Evolutionary conservation across 306 rosid species (phyloP).

Genomic region (Vigna trinervia): DNA sequence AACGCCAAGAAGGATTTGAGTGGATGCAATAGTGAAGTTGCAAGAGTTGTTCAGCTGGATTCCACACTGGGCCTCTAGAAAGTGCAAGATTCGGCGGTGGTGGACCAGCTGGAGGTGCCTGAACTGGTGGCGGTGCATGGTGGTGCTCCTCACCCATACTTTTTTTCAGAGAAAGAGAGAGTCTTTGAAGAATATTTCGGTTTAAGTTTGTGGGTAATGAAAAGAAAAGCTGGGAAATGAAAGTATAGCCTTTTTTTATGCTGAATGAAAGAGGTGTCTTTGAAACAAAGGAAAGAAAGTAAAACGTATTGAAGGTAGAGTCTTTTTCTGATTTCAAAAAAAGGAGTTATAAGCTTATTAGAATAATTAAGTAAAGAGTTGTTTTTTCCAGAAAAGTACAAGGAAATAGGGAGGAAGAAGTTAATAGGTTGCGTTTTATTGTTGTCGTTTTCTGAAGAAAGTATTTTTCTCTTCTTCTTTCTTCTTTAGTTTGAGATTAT

Average conservation of each 20-base stretch:
- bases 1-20: constrained; percentile 98
- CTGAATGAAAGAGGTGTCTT: not conserved
- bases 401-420: constrained; percentile 12
- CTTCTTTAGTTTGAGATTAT: not conserved
- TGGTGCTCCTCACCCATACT: constrained; percentile 67
- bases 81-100: constrained; percentile 59
- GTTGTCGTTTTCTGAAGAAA: constrained; percentile 1
- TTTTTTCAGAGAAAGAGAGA: not conserved
- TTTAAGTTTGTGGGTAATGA: not conserved
- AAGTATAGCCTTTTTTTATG: not conserved
- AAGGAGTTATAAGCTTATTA: not conserved
- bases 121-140: constrained; percentile 57
- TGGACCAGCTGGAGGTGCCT: constrained; percentile 46
- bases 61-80: constrained; percentile 75
- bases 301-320: not conserved
- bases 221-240: not conserved
- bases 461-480: not conserved
- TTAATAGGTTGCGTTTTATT: not conserved
- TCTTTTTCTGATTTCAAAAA: not conserved
- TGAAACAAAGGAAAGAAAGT: not conserved
- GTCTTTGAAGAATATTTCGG: not conserved
- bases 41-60: constrained; percentile 81
- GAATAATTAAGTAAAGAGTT: not conserved
- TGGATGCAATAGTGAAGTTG: constrained; percentile 95
- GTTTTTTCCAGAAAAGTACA: constrained; percentile 28